These are phyloP conservation scores for Parathielavia appendiculata DNA, from an alignment of 495 filamentous ascomycete species.

Conservation along the genomic window DNA sequence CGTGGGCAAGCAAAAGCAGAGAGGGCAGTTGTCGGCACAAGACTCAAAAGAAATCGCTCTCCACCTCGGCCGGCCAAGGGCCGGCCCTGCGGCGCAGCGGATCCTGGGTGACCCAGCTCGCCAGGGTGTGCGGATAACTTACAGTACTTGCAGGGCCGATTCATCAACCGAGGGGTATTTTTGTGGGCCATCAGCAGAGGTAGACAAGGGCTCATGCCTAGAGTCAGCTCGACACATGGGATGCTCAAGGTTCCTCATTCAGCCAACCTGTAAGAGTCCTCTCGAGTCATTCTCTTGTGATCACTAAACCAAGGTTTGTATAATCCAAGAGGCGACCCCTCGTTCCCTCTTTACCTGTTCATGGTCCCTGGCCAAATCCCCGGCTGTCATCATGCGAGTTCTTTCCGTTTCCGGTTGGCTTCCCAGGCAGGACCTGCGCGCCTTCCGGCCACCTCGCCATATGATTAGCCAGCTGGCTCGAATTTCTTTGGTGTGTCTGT, in stretches of 20 bases:
- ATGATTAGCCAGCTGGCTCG: background rate
- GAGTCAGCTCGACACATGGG: too few relatives aligned
- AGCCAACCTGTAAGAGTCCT: too few relatives aligned
- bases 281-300: too few relatives aligned
- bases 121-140: too few relatives aligned
- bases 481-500: background rate
- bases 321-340: too few relatives aligned
- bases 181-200: too few relatives aligned
- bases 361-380: too few relatives aligned
- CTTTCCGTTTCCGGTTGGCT: constrained; percentile 8
- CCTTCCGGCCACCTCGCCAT: background rate
- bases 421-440: background rate
- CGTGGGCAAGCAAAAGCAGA: constrained; percentile 1
- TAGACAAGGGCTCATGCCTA: too few relatives aligned
- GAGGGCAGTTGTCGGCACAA: constrained; percentile 8
- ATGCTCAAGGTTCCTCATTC: too few relatives aligned
- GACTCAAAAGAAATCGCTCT: constrained; percentile 23
- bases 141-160: constrained; percentile 13
- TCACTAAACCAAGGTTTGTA: too few relatives aligned
- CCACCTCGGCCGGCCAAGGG: constrained; percentile 4
- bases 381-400: constrained; percentile 13
- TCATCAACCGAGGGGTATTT: constrained; percentile 20
- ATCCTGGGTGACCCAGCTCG: constrained; percentile 14
- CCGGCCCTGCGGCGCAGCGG: constrained; percentile 11
- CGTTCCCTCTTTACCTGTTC: too few relatives aligned